These are phyloP conservation scores for Schizosaccharomyces cryophilus DNA, from an alignment of 805 yeast genomes.

Conservation along the genomic window DNA sequence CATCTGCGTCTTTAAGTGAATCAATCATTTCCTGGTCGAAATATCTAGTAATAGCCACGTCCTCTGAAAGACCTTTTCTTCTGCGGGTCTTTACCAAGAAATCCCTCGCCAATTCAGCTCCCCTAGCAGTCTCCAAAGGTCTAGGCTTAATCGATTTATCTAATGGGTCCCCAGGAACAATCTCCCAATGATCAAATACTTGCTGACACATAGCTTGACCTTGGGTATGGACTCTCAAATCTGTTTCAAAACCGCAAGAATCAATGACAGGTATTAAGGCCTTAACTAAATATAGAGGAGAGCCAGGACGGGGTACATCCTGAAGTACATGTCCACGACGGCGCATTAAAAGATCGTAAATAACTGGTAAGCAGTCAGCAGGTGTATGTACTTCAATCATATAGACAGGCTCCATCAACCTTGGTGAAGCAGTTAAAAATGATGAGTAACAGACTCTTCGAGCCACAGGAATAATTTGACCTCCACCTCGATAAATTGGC, in stretches of 20 bases:
- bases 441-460: slow-evolving; percentile 71
- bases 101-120: slow-evolving; percentile 54
- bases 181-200: slow-evolving; percentile 45
- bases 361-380: slow-evolving; percentile 22
- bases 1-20: not conserved
- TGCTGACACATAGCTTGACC: slow-evolving; percentile 55
- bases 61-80: slow-evolving; percentile 63
- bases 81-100: slow-evolving; percentile 70
- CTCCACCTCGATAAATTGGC: slow-evolving; percentile 27
- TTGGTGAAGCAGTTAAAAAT: slow-evolving; percentile 50
- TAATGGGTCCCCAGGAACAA: slow-evolving; percentile 79
- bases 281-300: slow-evolving; percentile 35
- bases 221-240: slow-evolving; percentile 47
- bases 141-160: slow-evolving; percentile 41
- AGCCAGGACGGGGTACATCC: slow-evolving; percentile 39
- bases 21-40: slow-evolving; percentile 22
- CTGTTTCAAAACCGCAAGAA: slow-evolving; percentile 72
- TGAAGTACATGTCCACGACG: slow-evolving; percentile 44
- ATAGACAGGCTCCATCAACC: slow-evolving; percentile 62
- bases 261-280: slow-evolving; percentile 74
- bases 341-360: slow-evolving; percentile 26
- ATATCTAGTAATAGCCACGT: slow-evolving; percentile 39
- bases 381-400: slow-evolving; percentile 33
- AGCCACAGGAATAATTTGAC: slow-evolving; percentile 59
- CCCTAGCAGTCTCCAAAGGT: slow-evolving; percentile 50